Percentiles rank a stretch among this genome's conserved stretches.
Evolutionary conservation across 768 basidiomycete genomes (phyloP).

Genomic region (Mycena metata): DNA sequence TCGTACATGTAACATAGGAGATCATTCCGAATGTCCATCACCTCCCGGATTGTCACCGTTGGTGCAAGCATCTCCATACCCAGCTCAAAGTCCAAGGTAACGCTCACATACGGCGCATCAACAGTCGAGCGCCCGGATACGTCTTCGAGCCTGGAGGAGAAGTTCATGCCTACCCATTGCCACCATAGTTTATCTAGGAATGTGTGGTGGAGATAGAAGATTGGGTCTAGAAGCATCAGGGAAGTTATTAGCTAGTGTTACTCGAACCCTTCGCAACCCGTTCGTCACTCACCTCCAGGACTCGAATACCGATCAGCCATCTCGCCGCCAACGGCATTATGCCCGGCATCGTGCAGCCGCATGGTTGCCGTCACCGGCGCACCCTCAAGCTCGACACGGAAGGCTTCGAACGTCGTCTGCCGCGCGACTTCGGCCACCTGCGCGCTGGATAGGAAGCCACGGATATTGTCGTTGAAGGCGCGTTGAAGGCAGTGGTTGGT

Average conservation of each 20-base stretch:
- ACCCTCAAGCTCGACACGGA: slow-evolving; percentile 55
- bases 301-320: slow-evolving; percentile 53
- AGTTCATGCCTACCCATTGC: slow-evolving; percentile 51
- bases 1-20: slow-evolving; percentile 49
- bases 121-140: slow-evolving; percentile 52
- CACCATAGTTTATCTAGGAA: slow-evolving; percentile 59
- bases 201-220: slow-evolving; percentile 57
- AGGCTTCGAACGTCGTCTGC: slow-evolving; percentile 48
- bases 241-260: background rate
- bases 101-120: slow-evolving; percentile 46
- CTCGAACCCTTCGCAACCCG: background rate
- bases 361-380: slow-evolving; percentile 42
- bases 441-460: slow-evolving; percentile 36
- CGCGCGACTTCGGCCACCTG: slow-evolving; percentile 42
- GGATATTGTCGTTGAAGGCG: slow-evolving; percentile 43
- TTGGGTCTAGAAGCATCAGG: slow-evolving; percentile 45
- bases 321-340: slow-evolving; percentile 52
- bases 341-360: slow-evolving; percentile 53
- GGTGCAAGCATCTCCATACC: slow-evolving; percentile 44
- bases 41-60: slow-evolving; percentile 46
- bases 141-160: slow-evolving; percentile 45
- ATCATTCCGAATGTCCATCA: slow-evolving; percentile 47
- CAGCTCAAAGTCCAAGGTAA: slow-evolving; percentile 50
- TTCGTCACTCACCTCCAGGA: slow-evolving; percentile 50
- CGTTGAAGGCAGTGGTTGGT: slow-evolving; percentile 54